Percentiles rank a stretch among this genome's conserved stretches.
Evolutionary conservation across 495 filamentous ascomycete genomes (phyloP).

Genomic region (Aspergillus conjunctus): DNA sequence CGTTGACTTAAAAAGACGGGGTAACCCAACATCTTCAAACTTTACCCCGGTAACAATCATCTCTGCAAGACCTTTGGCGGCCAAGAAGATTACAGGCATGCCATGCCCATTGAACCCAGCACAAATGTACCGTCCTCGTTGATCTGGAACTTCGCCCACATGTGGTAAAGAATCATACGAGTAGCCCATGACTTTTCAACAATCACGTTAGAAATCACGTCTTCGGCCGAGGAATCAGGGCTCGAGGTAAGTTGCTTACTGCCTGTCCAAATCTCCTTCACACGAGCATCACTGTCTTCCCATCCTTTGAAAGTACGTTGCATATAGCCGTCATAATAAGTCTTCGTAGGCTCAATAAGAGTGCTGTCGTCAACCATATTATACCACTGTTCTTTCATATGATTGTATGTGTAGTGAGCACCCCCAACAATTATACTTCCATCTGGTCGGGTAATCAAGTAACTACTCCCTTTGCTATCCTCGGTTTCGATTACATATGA

Average conservation of each 20-base stretch:
- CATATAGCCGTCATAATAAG: slow-evolving; percentile 59
- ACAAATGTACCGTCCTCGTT: slow-evolving; percentile 46
- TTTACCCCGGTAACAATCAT: slow-evolving; percentile 40
- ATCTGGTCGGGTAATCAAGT: slow-evolving; percentile 69
- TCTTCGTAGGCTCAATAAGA: slow-evolving; percentile 60
- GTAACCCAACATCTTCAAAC: slow-evolving; percentile 45
- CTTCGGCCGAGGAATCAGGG: neutral
- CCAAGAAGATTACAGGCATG: slow-evolving; percentile 54
- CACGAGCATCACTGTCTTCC: slow-evolving; percentile 47
- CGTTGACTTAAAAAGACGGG: slow-evolving; percentile 44
- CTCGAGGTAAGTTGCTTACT: slow-evolving; percentile 26
- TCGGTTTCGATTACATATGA: slow-evolving; percentile 32
- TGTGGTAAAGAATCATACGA: slow-evolving; percentile 50
- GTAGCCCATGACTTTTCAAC: slow-evolving; percentile 44
- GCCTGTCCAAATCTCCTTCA: slow-evolving; percentile 54
- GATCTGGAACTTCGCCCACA: slow-evolving; percentile 51
- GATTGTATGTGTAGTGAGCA: slow-evolving; percentile 48
- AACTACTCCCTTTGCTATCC: slow-evolving; percentile 35
- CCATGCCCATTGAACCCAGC: slow-evolving; percentile 61
- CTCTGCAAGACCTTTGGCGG: slow-evolving; percentile 46
- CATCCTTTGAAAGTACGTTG: slow-evolving; percentile 50
- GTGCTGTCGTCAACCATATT: slow-evolving; percentile 48
- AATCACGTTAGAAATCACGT: slow-evolving; percentile 1
- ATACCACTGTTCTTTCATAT: slow-evolving; percentile 61
- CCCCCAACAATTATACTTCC: slow-evolving; percentile 75